A percentile compares a stretch with the other conserved stretches of the same genome.
Conservation (phyloP, 306 rosid species). For the Glycyrrhiza uralensis region DNA sequence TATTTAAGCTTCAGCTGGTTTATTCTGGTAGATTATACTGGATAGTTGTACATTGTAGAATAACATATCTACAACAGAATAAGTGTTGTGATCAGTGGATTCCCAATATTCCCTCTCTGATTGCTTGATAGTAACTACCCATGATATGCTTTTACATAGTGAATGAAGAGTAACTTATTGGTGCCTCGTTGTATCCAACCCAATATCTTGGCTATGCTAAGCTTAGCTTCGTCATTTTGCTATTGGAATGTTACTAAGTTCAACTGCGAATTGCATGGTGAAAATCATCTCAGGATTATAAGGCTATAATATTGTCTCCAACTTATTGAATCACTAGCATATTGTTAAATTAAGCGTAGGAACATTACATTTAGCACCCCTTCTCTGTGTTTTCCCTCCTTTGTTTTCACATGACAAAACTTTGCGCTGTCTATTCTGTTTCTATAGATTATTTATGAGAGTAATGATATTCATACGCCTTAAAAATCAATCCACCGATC, state of each 20-base stretch:
- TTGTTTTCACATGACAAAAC: neutral
- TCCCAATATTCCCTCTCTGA: conserved; percentile 20
- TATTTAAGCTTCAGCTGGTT: conserved; percentile 32
- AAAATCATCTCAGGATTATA: neutral
- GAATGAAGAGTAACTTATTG: conserved; percentile 20
- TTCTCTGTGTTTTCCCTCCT: neutral
- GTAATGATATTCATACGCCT: too few relatives aligned
- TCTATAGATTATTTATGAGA: too few relatives aligned
- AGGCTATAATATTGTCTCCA: neutral
- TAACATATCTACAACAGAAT: conserved; percentile 24
- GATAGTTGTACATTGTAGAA: conserved; percentile 17
- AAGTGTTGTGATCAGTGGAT: conserved; percentile 8
- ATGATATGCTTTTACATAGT: conserved; percentile 13
- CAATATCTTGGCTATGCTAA: conserved; percentile 31
- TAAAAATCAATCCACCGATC: too few relatives aligned
- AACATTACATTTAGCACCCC: neutral
- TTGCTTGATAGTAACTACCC: conserved; percentile 6
- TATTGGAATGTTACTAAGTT: neutral
- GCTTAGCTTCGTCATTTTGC: conserved; percentile 1
- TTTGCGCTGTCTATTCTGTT: neutral
- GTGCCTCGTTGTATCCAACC: conserved; percentile 25
- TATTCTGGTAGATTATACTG: neutral
- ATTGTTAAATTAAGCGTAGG: neutral
- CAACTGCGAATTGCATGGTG: conserved; percentile 1
- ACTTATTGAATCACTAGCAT: neutral